Base-by-base conservation (phyloP, 73 alveolate species). In the Tetrahymena thermophila region DNA sequence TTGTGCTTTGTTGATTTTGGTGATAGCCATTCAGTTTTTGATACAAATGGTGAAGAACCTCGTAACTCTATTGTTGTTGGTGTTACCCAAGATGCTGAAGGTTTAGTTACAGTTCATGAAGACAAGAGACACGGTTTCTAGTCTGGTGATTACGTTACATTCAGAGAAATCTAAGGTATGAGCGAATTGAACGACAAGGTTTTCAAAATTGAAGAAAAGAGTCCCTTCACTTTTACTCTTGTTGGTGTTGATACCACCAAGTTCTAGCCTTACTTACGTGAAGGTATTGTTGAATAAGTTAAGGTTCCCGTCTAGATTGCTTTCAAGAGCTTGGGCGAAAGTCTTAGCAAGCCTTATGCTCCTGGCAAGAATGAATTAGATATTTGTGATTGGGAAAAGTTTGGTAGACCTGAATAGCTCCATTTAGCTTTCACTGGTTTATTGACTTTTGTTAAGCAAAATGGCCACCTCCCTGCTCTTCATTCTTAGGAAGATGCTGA, bases 91-190 rank as follows among this genome's bases (percentile, higher is more conserved):
- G 99, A 96, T 83, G 97, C 94, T 16, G 99, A 97, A 85, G 97
- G 98, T 57, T 93, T 98, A 34, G 98, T 97, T 94, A 98, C 99
- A 5, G 98, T 98, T 44, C 99, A 96, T 58, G 99, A 98, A 25
- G 99, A 98, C 56, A 98, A 98, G 94, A 97, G 99, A 98, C 99
- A 98, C 94, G 96, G 96, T 35, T 97, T 97, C 96, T 98, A 97
- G 38, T 99, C 98, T 94, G 99, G 99, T 34, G 99, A 98, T 94
- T 97, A 94, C 94, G 99, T 99, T 83, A 96, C 95, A 85, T 98
- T 99, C 96, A 96, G 98, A 43, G 99, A 99, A 94, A 99, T 99
- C 21, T 98, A 98, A 94, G 99, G 99, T 83, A 99, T 99, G 99
- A 96, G 97, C 17, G 99, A 98, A 96, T 96, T 99, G 94, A 99